Evolutionary conservation across 139 green algal genomes (phyloP).

Genomic region (Limnomonas spitsbergensis): DNA sequence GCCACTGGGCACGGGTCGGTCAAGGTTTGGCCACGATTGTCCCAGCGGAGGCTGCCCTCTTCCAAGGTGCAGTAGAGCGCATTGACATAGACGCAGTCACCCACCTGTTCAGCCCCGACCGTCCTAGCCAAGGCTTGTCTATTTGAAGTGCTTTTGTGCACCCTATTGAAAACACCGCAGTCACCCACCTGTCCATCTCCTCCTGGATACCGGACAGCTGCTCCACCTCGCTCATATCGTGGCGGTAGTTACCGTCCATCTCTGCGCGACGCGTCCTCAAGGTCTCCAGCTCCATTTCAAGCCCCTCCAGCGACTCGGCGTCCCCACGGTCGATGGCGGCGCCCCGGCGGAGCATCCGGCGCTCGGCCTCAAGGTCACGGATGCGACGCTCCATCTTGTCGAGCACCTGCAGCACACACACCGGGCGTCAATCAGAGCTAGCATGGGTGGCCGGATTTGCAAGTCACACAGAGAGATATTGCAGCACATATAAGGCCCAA

Average conservation of each 20-base stretch:
- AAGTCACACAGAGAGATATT: no score
- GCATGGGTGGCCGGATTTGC: no score
- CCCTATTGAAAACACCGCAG: no score
- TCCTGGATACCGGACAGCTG: background rate
- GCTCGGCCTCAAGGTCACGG: conserved; percentile 79
- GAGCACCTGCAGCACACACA: conserved; percentile 53
- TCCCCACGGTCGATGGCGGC: conserved; percentile 26
- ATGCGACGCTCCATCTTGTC: conserved; percentile 75
- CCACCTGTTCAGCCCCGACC: no score
- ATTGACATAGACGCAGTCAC: no score
- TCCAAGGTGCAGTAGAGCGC: no score
- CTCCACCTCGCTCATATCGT: conserved; percentile 52
- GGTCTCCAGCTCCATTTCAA: conserved; percentile 73
- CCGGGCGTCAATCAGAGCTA: conserved; percentile 79
- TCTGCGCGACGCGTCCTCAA: conserved; percentile 66
- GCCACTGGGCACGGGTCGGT: no score
- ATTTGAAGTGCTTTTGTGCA: no score
- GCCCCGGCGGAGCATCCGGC: conserved; percentile 50
- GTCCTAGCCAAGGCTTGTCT: no score
- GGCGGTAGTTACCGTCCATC: conserved; percentile 65
- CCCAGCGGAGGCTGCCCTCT: no score
- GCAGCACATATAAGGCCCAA: no score
- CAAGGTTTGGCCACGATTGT: no score
- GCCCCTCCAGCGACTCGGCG: conserved; percentile 46
- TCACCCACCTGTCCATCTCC: conserved; percentile 75